These are phyloP conservation scores for Botryotinia narcissicola DNA, from an alignment of 2,329 filamentous ascomycete species.

Conservation along the genomic window DNA sequence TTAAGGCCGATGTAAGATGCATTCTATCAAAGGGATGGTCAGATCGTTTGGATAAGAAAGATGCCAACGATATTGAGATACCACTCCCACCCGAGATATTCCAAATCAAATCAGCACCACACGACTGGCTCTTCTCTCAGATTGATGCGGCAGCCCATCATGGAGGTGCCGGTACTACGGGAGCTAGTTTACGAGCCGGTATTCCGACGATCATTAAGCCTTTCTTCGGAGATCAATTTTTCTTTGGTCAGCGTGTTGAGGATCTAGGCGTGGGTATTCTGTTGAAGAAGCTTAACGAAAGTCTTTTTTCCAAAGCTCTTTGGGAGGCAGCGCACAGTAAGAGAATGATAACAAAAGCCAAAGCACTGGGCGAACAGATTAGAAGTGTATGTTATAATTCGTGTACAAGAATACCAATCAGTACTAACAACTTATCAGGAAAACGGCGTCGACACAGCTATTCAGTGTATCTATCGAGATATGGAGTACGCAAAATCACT, in stretches of 20 bases:
- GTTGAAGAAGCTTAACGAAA: conserved; percentile 86
- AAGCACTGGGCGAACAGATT: conserved; percentile 79
- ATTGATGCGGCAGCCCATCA: conserved; percentile 95
- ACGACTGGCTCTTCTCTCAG: conserved; percentile 94
- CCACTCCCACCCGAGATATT: conserved; percentile 76
- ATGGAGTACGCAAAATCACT: conserved; percentile 87
- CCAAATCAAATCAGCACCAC: conserved; percentile 85
- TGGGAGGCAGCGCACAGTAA: conserved; percentile 91
- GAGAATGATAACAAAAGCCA: conserved; percentile 86
- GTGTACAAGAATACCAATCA: neutral
- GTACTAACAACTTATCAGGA: conserved; percentile 57
- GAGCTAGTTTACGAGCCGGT: conserved; percentile 85
- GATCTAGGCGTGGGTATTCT: conserved; percentile 90
- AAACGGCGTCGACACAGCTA: conserved; percentile 83
- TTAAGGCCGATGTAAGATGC: conserved; percentile 89
- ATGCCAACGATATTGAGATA: conserved; percentile 54
- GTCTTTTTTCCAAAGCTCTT: conserved; percentile 76
- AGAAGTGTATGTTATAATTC: conserved; percentile 61
- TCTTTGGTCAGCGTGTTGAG: conserved; percentile 86
- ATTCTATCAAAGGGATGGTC: conserved; percentile 98
- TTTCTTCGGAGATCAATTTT: conserved; percentile 98
- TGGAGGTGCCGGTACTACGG: conserved; percentile 91
- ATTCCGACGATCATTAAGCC: conserved; percentile 93
- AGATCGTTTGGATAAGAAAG: conserved; percentile 67
- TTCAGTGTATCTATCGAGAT: conserved; percentile 91